Percentiles rank a stretch among this genome's conserved stretches.
These are phyloP conservation scores for Yamadazyma sp. DNA, from an alignment of 1,139 yeast species.

Conservation along the genomic window DNA sequence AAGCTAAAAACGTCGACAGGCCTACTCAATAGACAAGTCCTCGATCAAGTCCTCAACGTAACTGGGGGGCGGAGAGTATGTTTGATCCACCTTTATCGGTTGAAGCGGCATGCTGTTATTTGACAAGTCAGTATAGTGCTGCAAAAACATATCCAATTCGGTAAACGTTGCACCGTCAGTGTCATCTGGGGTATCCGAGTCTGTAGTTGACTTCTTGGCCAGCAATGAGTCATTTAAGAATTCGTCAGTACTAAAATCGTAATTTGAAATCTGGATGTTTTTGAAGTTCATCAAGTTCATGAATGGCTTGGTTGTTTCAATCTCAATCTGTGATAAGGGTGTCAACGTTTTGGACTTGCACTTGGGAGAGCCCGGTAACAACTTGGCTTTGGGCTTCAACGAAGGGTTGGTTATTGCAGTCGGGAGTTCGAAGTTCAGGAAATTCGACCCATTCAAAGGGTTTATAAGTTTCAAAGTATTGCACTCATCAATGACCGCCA, in stretches of 20 bases:
- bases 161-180: background rate
- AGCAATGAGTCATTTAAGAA: background rate
- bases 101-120: constrained; percentile 6
- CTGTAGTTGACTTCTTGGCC: background rate
- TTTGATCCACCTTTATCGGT: constrained; percentile 7
- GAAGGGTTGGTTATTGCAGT: constrained; percentile 7
- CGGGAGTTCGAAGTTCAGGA: constrained; percentile 49
- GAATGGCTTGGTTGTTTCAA: constrained; percentile 63
- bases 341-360: constrained; percentile 5
- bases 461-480: constrained; percentile 43
- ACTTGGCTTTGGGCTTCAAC: background rate
- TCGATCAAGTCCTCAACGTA: constrained; percentile 3
- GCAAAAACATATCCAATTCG: constrained; percentile 10
- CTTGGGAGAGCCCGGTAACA: background rate
- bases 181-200: background rate
- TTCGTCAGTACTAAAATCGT: constrained; percentile 14
- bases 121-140: constrained; percentile 6
- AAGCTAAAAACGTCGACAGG: too few species aligned
- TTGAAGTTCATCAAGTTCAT: constrained; percentile 47
- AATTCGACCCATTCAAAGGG: constrained; percentile 43
- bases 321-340: constrained; percentile 62
- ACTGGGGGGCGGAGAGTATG: constrained; percentile 1
- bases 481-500: constrained; percentile 37
- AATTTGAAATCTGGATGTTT: constrained; percentile 34
- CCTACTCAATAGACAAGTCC: constrained; percentile 1